Evolutionary conservation across 1,284 basidiomycete species (phyloP).

Genomic region (Marasmius sp.): DNA sequence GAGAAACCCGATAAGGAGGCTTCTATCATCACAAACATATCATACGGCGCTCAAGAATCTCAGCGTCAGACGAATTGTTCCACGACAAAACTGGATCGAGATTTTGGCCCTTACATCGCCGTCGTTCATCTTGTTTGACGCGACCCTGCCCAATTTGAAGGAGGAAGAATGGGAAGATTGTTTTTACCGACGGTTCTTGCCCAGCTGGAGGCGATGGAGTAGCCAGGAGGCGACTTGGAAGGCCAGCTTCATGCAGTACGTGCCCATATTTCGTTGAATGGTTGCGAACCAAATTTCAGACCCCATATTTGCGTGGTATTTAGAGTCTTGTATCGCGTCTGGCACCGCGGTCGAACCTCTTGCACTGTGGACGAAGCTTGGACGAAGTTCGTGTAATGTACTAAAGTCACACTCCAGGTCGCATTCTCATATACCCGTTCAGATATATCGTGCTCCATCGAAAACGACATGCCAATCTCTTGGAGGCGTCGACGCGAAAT

Average conservation of each 20-base stretch:
- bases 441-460: slow-evolving; percentile 75
- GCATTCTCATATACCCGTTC: slow-evolving; percentile 5
- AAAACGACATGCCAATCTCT: slow-evolving; percentile 69
- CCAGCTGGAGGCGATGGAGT: slow-evolving; percentile 70
- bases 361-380: slow-evolving; percentile 80
- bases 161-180: slow-evolving; percentile 69
- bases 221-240: slow-evolving; percentile 57
- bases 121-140: slow-evolving; percentile 61
- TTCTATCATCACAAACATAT: slow-evolving; percentile 46
- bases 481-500: slow-evolving; percentile 61
- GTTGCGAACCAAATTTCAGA: neutral
- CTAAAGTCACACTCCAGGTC: slow-evolving; percentile 6
- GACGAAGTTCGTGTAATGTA: slow-evolving; percentile 57
- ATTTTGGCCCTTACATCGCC: slow-evolving; percentile 60
- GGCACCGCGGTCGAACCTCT: slow-evolving; percentile 61
- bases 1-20: slow-evolving; percentile 64
- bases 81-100: slow-evolving; percentile 74
- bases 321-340: slow-evolving; percentile 60
- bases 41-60: slow-evolving; percentile 55
- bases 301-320: slow-evolving; percentile 4
- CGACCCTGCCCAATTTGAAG: slow-evolving; percentile 64
- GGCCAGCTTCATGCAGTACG: slow-evolving; percentile 59
- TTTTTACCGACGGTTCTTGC: slow-evolving; percentile 67
- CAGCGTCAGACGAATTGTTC: slow-evolving; percentile 58
- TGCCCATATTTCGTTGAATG: slow-evolving; percentile 11